phyloP scores from a whole-genome alignment of 2,329 filamentous ascomycete genomes.

The Penicillium sp. region DNA sequence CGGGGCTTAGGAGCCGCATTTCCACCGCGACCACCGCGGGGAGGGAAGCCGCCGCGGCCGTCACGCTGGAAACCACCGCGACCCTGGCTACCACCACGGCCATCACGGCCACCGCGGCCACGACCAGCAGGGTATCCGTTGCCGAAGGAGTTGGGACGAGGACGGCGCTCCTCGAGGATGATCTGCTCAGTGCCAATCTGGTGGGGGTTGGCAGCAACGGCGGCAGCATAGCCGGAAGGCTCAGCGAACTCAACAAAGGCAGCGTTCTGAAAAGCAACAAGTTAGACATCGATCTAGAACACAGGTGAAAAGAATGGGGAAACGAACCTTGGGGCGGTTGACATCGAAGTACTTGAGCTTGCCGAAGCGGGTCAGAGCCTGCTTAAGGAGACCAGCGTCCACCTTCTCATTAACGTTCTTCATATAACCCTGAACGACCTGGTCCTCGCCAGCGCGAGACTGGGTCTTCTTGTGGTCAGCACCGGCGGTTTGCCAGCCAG shows the following conservation, averaged over 20 bases:
- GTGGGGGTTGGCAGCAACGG: slow-evolving; percentile 83
- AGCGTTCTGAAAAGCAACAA: slow-evolving; percentile 72
- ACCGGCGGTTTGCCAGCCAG: slow-evolving; percentile 88
- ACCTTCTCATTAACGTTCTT: slow-evolving; percentile 95
- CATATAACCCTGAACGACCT: slow-evolving; percentile 84
- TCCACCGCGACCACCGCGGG: slow-evolving; percentile 68
- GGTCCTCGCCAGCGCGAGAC: slow-evolving; percentile 72
- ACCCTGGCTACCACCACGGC: slow-evolving; percentile 67
- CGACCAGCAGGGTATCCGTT: slow-evolving; percentile 67
- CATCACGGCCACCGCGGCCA: slow-evolving; percentile 70
- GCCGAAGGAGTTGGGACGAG: slow-evolving; percentile 73
- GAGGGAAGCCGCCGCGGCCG: slow-evolving; percentile 65
- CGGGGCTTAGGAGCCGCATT: slow-evolving; percentile 57
- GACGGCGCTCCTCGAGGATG: slow-evolving; percentile 85
- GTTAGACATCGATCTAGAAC: not conserved
- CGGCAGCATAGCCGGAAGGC: slow-evolving; percentile 79
- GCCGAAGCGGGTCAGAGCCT: slow-evolving; percentile 71
- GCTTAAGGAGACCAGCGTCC: slow-evolving; percentile 72
- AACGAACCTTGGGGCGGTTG: slow-evolving; percentile 74
- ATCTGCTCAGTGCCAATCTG: slow-evolving; percentile 81
- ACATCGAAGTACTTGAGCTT: slow-evolving; percentile 69
- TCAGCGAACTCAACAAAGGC: slow-evolving; percentile 95
- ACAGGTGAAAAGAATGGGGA: not conserved
- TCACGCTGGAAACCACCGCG: slow-evolving; percentile 71
- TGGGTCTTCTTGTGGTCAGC: slow-evolving; percentile 81